These are phyloP conservation scores for Coleophoma crateriformis DNA, from an alignment of 2,329 filamentous ascomycete species.

Conservation along the genomic window DNA sequence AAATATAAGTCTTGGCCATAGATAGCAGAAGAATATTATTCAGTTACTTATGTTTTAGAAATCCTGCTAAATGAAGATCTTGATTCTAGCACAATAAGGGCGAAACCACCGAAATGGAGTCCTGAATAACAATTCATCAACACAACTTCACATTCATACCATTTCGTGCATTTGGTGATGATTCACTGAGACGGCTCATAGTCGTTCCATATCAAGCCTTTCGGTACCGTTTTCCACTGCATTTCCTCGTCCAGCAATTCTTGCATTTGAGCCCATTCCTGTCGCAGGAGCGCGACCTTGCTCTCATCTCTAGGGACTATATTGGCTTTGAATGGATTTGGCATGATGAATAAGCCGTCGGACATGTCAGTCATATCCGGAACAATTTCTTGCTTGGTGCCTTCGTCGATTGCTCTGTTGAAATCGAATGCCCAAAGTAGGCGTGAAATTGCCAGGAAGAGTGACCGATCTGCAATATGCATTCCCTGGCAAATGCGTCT, in stretches of 20 bases:
- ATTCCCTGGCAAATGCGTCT: conserved; percentile 52
- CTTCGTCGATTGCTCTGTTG: conserved; percentile 18
- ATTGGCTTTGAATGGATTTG: conserved; percentile 25
- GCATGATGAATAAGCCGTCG: conserved; percentile 32
- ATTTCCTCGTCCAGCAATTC: not conserved
- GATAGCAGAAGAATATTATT: no score
- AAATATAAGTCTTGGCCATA: no score
- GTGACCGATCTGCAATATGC: conserved; percentile 42
- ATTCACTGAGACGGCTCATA: no score
- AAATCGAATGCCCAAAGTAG: conserved; percentile 23
- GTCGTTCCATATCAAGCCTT: not conserved
- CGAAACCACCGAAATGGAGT: no score
- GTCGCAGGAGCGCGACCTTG: conserved; percentile 21
- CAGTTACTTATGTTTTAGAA: no score
- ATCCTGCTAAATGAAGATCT: no score
- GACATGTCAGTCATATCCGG: conserved; percentile 31
- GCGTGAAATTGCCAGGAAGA: conserved; percentile 40
- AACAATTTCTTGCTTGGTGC: conserved; percentile 22
- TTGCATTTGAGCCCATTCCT: conserved; percentile 14
- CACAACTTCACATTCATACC: no score
- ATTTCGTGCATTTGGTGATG: no score
- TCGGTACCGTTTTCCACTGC: not conserved
- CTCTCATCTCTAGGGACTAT: conserved; percentile 26
- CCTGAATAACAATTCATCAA: no score
- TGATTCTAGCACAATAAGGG: no score